A percentile compares a stretch with the other conserved stretches of the same genome.
These are phyloP conservation scores for Pseudoscleropodium purum DNA, from an alignment of 225 moss, liverwort and hornwort genomes.

Conservation along the genomic window DNA sequence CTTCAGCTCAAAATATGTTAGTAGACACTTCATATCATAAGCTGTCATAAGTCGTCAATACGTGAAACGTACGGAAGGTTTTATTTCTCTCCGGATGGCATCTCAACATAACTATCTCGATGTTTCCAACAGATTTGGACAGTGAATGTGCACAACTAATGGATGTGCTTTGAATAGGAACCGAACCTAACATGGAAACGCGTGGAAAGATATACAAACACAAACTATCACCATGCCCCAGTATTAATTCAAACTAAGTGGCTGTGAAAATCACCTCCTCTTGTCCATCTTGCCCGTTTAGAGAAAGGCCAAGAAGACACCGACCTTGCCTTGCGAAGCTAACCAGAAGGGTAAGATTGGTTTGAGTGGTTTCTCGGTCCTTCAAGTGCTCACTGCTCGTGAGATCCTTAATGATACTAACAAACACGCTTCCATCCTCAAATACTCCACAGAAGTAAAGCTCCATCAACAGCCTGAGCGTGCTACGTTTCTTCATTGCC, in stretches of 20 bases:
- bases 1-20: neutral
- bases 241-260: neutral
- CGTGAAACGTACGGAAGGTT: neutral
- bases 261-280: constrained; percentile 52
- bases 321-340: constrained; percentile 98
- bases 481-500: constrained; percentile 94
- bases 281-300: constrained; percentile 80
- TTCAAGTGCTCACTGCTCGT: constrained; percentile 75
- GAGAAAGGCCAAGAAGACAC: constrained; percentile 73
- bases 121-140: neutral
- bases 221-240: neutral
- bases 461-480: constrained; percentile 83
- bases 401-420: constrained; percentile 81
- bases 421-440: constrained; percentile 82
- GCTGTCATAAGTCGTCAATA: neutral
- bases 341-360: constrained; percentile 89
- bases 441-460: constrained; percentile 95
- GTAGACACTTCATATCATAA: neutral
- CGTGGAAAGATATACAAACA: neutral
- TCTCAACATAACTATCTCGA: neutral
- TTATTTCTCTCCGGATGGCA: neutral
- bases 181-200: neutral
- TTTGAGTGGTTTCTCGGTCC: constrained; percentile 90
- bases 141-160: neutral
- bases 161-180: neutral